Conservation (phyloP, 768 basidiomycete species). For the Podaxis rugospora region DNA sequence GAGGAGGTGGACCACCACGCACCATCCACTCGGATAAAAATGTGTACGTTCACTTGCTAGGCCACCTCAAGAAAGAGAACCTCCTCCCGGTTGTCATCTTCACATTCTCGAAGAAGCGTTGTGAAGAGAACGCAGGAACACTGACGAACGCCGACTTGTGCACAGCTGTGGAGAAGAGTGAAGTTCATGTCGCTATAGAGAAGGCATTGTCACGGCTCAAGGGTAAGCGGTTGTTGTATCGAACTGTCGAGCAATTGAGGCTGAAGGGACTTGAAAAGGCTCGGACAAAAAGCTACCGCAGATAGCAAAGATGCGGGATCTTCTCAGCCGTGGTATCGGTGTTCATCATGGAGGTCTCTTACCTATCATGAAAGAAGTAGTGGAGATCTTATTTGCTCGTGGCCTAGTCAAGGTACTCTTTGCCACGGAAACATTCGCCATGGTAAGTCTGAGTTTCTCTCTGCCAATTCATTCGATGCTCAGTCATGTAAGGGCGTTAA, state of each 20-base stretch:
- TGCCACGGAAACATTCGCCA: constrained; percentile 98
- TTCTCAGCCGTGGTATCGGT: constrained; percentile 90
- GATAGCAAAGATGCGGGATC: constrained; percentile 83
- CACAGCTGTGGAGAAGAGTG: constrained; percentile 89
- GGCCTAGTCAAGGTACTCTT: constrained; percentile 96
- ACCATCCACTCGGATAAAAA: constrained; percentile 81
- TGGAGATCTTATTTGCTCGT: constrained; percentile 93
- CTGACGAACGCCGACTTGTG: constrained; percentile 87
- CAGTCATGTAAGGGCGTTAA: constrained; percentile 77
- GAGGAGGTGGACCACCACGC: constrained; percentile 41
- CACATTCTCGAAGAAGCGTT: constrained; percentile 94
- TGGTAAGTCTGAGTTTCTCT: constrained; percentile 53
- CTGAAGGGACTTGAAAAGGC: constrained; percentile 39
- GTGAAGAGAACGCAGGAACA: constrained; percentile 94
- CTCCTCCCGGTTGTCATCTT: constrained; percentile 95
- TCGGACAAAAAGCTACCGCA: constrained; percentile 92
- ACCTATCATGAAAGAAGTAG: constrained; percentile 96
- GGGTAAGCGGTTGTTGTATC: constrained; percentile 42
- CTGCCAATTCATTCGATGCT: background rate
- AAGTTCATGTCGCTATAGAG: constrained; percentile 92
- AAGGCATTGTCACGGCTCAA: constrained; percentile 88
- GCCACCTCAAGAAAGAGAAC: constrained; percentile 76
- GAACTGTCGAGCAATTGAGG: constrained; percentile 2
- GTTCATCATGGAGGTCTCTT: constrained; percentile 96
- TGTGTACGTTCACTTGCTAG: constrained; percentile 89